Percentiles rank a stretch among this genome's conserved stretches.
Evolutionary conservation across 371 early-diverging fungal genomes (phyloP).

Genomic region (Syncephalastrum monosporum): DNA sequence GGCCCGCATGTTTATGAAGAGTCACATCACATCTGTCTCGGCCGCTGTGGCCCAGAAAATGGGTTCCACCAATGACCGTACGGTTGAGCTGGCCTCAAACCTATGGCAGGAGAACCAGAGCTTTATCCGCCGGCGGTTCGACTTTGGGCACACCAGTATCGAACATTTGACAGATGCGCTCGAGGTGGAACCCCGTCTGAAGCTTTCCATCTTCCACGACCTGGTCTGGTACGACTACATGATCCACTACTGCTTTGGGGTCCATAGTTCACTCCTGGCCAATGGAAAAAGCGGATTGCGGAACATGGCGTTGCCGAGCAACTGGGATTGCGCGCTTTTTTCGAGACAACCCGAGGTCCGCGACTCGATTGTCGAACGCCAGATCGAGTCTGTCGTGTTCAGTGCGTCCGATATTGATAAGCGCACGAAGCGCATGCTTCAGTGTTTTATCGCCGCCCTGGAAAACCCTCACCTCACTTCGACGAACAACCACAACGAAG

Average conservation of each 20-base stretch:
- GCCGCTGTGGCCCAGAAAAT: conserved; percentile 19
- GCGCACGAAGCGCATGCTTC: conserved; percentile 45
- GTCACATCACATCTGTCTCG: conserved; percentile 36
- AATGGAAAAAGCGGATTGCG: conserved; percentile 31
- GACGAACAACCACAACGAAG: conserved; percentile 34
- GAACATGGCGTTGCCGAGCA: conserved; percentile 31
- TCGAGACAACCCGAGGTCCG: conserved; percentile 24
- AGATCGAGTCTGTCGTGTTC: conserved; percentile 45
- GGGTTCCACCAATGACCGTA: conserved; percentile 18
- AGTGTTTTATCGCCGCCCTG: conserved; percentile 28
- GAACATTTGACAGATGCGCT: conserved; percentile 18
- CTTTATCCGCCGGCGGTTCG: conserved; percentile 38
- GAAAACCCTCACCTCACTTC: conserved; percentile 27
- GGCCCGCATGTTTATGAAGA: conserved; percentile 39
- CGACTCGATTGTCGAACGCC: conserved; percentile 36
- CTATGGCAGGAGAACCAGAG: conserved; percentile 36
- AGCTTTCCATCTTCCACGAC: conserved; percentile 12
- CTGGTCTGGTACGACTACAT: conserved; percentile 44
- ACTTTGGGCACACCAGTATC: conserved; percentile 39
- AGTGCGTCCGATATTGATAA: conserved; percentile 47
- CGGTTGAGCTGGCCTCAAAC: conserved; percentile 33
- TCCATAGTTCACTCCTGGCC: conserved; percentile 33
- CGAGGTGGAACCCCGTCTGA: conserved; percentile 23
- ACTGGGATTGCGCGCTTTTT: conserved; percentile 48
- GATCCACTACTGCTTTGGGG: conserved; percentile 42